These are phyloP conservation scores for Citrus trifoliata DNA, from an alignment of 345 rosid species.

Conservation along the genomic window DNA sequence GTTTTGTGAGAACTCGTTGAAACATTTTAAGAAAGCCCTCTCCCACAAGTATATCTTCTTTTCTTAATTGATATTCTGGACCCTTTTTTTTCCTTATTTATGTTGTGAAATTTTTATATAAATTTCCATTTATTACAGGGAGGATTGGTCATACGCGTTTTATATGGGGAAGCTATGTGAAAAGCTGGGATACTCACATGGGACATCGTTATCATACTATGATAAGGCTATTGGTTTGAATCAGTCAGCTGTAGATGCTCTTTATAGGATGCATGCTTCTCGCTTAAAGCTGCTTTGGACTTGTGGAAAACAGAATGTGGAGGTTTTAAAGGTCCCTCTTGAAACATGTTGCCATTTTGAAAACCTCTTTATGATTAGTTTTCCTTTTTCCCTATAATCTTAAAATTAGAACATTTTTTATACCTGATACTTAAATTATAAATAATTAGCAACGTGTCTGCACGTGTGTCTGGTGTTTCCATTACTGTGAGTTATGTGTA, in stretches of 20 bases:
- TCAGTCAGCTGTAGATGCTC: conserved; percentile 84
- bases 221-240: conserved; percentile 75
- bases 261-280: conserved; percentile 96
- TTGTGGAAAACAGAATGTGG: conserved; percentile 61
- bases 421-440: not conserved
- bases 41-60: conserved; percentile 55
- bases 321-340: conserved; percentile 70
- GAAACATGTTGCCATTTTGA: not conserved
- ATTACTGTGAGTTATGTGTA: not conserved
- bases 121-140: conserved; percentile 43
- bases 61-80: conserved; percentile 10
- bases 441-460: not conserved
- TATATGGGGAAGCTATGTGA: conserved; percentile 94
- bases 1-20: conserved; percentile 79
- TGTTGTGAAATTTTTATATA: not conserved
- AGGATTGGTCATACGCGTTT: conserved; percentile 97
- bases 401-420: not conserved
- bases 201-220: conserved; percentile 66
- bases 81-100: not conserved
- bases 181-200: conserved; percentile 76
- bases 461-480: not conserved
- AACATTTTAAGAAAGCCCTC: conserved; percentile 87
- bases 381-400: not conserved
- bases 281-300: conserved; percentile 78
- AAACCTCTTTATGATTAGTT: not conserved